Percentiles rank a stretch among this genome's conserved stretches.
Conservation (phyloP, 176 grass and related monocot species). For the Neostapfia colusana region DNA sequence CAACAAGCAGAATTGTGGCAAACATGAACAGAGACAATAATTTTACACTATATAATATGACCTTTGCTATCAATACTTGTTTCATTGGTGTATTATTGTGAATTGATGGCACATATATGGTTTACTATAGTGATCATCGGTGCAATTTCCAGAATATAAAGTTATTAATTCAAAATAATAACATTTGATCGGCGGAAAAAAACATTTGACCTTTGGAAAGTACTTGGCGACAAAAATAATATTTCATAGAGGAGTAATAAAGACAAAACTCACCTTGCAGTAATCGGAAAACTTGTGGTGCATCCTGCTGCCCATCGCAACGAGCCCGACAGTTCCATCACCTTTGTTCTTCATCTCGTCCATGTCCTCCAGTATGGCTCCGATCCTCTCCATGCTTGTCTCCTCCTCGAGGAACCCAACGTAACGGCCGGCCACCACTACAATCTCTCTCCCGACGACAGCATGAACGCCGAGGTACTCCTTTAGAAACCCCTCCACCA, state of each 20-base stretch:
- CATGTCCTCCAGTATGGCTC: not conserved
- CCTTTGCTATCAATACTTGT: not conserved
- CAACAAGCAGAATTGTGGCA: too few relatives aligned
- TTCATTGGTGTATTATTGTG: too few relatives aligned
- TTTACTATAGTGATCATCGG: too few relatives aligned
- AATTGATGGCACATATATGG: not conserved
- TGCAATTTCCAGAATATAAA: too few relatives aligned
- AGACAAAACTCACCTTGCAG: conserved; percentile 37
- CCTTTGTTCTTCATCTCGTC: conserved; percentile 30
- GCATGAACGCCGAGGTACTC: conserved; percentile 62
- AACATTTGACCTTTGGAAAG: too few relatives aligned
- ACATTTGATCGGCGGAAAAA: too few relatives aligned
- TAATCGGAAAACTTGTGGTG: conserved; percentile 14
- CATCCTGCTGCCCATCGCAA: not conserved
- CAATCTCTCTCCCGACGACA: conserved; percentile 54
- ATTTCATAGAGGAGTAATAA: not conserved
- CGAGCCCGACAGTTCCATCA: conserved; percentile 31
- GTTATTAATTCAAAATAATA: too few relatives aligned
- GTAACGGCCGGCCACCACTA: conserved; percentile 36
- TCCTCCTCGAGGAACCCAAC: conserved; percentile 33
- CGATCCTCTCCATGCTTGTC: not conserved
- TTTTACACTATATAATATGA: not conserved
- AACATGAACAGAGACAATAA: not conserved
- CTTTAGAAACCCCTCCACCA: conserved; percentile 68
- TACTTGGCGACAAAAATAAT: too few relatives aligned